These are phyloP conservation scores for Coemansia sp. DNA, from an alignment of 192 early-diverging fungal genomes.

Conservation along the genomic window DNA sequence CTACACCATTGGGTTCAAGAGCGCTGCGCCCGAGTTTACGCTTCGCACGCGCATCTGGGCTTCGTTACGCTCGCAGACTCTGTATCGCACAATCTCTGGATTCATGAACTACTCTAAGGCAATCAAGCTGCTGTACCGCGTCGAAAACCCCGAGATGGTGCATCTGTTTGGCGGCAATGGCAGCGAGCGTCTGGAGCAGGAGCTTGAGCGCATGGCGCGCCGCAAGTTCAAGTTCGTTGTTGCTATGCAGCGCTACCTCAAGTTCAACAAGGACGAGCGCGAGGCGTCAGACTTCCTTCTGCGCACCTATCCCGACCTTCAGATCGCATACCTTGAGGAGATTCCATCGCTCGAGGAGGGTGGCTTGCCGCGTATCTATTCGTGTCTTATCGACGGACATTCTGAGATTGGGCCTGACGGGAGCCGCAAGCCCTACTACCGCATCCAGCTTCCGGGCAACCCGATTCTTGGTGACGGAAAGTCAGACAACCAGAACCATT, in stretches of 20 bases:
- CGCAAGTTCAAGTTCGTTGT: constrained; percentile 86
- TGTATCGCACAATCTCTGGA: constrained; percentile 83
- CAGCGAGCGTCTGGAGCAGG: constrained; percentile 65
- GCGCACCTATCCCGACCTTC: constrained; percentile 72
- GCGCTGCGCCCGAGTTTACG: constrained; percentile 75
- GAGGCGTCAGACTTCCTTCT: constrained; percentile 77
- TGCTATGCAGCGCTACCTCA: constrained; percentile 80
- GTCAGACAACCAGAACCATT: constrained; percentile 88
- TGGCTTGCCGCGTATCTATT: constrained; percentile 59
- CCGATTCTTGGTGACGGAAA: constrained; percentile 92
- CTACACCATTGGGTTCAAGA: constrained; percentile 81
- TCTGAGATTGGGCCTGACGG: constrained; percentile 68
- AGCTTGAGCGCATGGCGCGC: constrained; percentile 64
- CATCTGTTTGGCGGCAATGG: constrained; percentile 64
- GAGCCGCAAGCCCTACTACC: constrained; percentile 74
- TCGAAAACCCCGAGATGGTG: constrained; percentile 78
- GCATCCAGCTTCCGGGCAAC: constrained; percentile 77
- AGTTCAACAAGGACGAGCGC: constrained; percentile 75
- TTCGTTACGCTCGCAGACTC: constrained; percentile 79
- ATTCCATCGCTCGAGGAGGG: constrained; percentile 61
- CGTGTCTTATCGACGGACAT: constrained; percentile 75
- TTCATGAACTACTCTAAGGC: constrained; percentile 90
- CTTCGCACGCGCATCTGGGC: constrained; percentile 88
- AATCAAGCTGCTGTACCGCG: constrained; percentile 73
- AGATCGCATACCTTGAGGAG: constrained; percentile 81